These are phyloP conservation scores for Trametes punicea DNA, from an alignment of 768 basidiomycete species.

Conservation along the genomic window DNA sequence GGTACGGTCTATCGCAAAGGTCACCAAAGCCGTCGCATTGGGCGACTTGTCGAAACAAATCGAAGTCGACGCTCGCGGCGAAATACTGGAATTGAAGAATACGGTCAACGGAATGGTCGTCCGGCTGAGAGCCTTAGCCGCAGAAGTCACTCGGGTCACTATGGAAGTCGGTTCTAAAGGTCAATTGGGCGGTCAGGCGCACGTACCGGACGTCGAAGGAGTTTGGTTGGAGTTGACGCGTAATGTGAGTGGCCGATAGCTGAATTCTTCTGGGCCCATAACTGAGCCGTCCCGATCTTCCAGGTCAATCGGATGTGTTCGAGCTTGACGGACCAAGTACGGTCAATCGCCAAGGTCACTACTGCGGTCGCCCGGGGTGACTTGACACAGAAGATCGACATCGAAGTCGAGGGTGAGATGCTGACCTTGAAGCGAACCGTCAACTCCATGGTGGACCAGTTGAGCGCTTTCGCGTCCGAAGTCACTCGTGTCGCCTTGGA, in stretches of 20 bases:
- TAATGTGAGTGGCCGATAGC: constrained; percentile 45
- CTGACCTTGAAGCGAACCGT: constrained; percentile 77
- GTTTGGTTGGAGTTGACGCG: constrained; percentile 83
- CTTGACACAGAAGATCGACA: constrained; percentile 89
- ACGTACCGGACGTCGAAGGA: constrained; percentile 88
- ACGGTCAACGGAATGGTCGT: constrained; percentile 54
- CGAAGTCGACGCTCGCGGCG: constrained; percentile 86
- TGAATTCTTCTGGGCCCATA: not conserved
- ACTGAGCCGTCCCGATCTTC: constrained; percentile 1
- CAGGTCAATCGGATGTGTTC: constrained; percentile 81
- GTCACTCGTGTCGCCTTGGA: constrained; percentile 81
- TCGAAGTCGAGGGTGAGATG: constrained; percentile 88
- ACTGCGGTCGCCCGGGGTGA: constrained; percentile 91
- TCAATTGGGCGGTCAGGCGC: constrained; percentile 83
- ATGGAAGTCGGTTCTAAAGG: constrained; percentile 87
- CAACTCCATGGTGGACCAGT: constrained; percentile 92
- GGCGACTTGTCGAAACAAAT: constrained; percentile 90
- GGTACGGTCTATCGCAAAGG: constrained; percentile 55
- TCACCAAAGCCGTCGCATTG: constrained; percentile 75
- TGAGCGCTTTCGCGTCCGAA: constrained; percentile 84
- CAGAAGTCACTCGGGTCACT: constrained; percentile 82
- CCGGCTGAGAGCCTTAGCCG: constrained; percentile 60
- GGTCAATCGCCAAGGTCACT: constrained; percentile 80
- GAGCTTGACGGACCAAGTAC: constrained; percentile 76
- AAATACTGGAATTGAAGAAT: constrained; percentile 79